phyloP scores from a whole-genome alignment of 1,284 basidiomycete species.

The Ustilago cynodontis region DNA sequence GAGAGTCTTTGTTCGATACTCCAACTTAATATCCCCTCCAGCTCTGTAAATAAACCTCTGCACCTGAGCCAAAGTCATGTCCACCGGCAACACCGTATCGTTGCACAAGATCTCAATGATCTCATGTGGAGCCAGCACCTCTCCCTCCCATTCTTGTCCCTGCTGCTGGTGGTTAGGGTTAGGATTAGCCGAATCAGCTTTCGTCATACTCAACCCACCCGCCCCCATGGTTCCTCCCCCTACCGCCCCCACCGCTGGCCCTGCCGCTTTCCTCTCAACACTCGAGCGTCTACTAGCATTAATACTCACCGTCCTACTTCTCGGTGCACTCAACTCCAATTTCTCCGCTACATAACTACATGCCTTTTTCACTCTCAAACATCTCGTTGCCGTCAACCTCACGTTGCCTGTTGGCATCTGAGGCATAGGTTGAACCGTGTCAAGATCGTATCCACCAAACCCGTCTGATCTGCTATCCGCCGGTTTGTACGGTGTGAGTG shows the following conservation, averaged over 20 bases:
- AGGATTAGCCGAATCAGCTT: constrained; percentile 7
- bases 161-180: neutral
- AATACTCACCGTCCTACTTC: constrained; percentile 34
- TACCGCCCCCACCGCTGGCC: neutral
- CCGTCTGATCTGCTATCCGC: constrained; percentile 32
- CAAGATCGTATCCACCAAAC: constrained; percentile 37
- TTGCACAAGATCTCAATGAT: constrained; percentile 89
- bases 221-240: neutral
- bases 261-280: constrained; percentile 15
- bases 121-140: constrained; percentile 75
- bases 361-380: constrained; percentile 86
- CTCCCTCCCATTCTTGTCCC: neutral
- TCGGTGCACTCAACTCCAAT: constrained; percentile 74
- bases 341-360: constrained; percentile 89
- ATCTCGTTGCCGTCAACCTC: constrained; percentile 86
- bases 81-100: constrained; percentile 80
- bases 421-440: constrained; percentile 27
- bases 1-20: constrained; percentile 45
- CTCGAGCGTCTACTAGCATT: constrained; percentile 43
- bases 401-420: constrained; percentile 76
- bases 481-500: constrained; percentile 79
- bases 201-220: constrained; percentile 40
- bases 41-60: constrained; percentile 54
- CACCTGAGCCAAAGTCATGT: constrained; percentile 82
- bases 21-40: constrained; percentile 48